Evolutionary conservation across 2,329 filamentous ascomycete species (phyloP).

Genomic region (Ophiostoma sp.): DNA sequence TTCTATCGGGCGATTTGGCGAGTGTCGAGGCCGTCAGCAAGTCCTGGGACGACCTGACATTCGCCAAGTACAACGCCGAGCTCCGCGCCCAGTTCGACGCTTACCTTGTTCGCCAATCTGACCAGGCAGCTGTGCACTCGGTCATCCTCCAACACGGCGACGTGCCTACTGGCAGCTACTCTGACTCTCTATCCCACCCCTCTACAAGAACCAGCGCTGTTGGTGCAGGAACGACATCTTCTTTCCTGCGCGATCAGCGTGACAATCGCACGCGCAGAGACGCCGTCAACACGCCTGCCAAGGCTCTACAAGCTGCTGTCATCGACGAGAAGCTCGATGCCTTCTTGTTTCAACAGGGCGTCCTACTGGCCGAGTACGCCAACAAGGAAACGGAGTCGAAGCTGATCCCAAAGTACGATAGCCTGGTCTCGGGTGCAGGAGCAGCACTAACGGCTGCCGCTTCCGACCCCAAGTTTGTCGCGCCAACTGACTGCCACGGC

Average conservation of each 20-base stretch:
- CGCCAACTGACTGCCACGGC: conserved; percentile 55
- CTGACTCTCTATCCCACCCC: neutral
- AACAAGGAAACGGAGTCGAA: conserved; percentile 37
- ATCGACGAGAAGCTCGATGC: conserved; percentile 57
- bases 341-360: conserved; percentile 56
- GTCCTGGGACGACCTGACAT: conserved; percentile 42
- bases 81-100: conserved; percentile 29
- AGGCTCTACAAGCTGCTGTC: conserved; percentile 70
- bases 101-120: conserved; percentile 27
- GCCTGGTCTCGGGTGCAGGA: conserved; percentile 26
- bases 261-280: conserved; percentile 20
- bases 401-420: conserved; percentile 38
- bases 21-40: conserved; percentile 59
- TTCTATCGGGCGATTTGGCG: conserved; percentile 77
- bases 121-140: conserved; percentile 23
- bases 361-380: conserved; percentile 45
- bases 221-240: no score
- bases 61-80: conserved; percentile 29
- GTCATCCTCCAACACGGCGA: conserved; percentile 25
- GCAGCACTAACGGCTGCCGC: neutral
- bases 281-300: conserved; percentile 55
- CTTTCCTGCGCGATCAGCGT: conserved; percentile 16
- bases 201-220: neutral
- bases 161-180: conserved; percentile 18
- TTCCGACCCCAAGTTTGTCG: conserved; percentile 39